Percentiles rank a stretch among this genome's conserved stretches.
These are phyloP conservation scores for Xylaria castorea DNA, from an alignment of 495 filamentous ascomycete genomes.

Conservation along the genomic window DNA sequence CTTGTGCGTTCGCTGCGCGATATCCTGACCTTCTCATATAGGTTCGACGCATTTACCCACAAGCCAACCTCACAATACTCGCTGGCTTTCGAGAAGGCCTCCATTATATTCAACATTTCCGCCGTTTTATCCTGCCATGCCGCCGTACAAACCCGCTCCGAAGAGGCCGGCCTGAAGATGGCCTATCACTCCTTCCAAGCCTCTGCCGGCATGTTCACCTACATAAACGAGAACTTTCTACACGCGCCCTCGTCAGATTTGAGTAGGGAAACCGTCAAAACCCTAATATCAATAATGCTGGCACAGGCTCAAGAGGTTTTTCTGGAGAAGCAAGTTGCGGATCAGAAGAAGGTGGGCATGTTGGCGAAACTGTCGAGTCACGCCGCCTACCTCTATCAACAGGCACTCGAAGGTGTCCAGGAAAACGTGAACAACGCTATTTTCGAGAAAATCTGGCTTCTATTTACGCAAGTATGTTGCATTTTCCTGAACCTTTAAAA, in stretches of 20 bases:
- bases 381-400: constrained; percentile 83
- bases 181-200: constrained; percentile 99
- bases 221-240: constrained; percentile 99
- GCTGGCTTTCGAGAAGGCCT: constrained; percentile 96
- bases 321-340: constrained; percentile 91
- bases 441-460: constrained; percentile 95
- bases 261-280: constrained; percentile 93
- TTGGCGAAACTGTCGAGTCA: constrained; percentile 93
- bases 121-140: constrained; percentile 96
- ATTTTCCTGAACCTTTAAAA: background rate
- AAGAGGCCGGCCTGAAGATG: constrained; percentile 92
- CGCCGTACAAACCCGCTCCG: constrained; percentile 87
- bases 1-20: background rate
- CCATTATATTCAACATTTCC: constrained; percentile 99
- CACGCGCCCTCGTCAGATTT: constrained; percentile 95
- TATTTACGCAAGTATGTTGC: constrained; percentile 73
- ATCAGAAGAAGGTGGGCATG: constrained; percentile 91
- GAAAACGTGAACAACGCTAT: constrained; percentile 91
- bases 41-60: constrained; percentile 98
- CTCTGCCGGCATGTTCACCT: constrained; percentile 98
- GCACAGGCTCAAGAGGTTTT: constrained; percentile 98
- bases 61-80: constrained; percentile 96
- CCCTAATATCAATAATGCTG: constrained; percentile 88
- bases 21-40: constrained; percentile 48
- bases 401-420: constrained; percentile 86